A percentile compares a stretch with the other conserved stretches of the same genome.
Conservation (phyloP, 2,329 filamentous ascomycete species). For the Davidsoniella eucalypti region DNA sequence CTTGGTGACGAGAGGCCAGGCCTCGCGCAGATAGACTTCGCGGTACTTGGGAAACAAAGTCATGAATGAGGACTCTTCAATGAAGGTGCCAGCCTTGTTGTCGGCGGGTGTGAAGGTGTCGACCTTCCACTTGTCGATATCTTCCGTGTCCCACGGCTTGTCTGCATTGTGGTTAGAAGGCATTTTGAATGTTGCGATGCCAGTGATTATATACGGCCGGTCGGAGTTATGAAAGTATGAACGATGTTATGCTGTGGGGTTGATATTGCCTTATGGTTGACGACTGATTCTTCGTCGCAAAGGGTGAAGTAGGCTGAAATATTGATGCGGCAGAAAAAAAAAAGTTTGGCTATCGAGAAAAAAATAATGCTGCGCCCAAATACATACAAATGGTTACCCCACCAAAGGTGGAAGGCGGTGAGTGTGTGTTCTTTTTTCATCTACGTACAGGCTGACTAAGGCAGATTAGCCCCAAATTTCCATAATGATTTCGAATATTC, state of each 20-base stretch:
- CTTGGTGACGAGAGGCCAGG: constrained; percentile 82
- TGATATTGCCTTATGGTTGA: background rate
- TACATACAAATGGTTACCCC: background rate
- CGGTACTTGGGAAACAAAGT: constrained; percentile 91
- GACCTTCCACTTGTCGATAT: constrained; percentile 94
- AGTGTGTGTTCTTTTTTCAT: background rate
- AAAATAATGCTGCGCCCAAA: constrained; percentile 1
- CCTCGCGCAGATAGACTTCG: constrained; percentile 81
- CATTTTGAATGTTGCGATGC: constrained; percentile 31
- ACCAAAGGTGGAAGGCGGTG: constrained; percentile 9
- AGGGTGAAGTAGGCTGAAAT: constrained; percentile 3
- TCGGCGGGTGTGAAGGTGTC: constrained; percentile 74
- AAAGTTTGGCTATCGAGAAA: constrained; percentile 8
- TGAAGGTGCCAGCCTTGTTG: constrained; percentile 71
- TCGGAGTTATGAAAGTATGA: background rate
- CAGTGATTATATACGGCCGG: background rate
- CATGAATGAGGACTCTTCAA: constrained; percentile 81
- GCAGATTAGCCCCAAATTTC: constrained; percentile 8
- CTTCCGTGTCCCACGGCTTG: constrained; percentile 91
- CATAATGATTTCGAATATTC: background rate
- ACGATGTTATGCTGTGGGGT: background rate
- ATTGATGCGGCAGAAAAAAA: constrained; percentile 13
- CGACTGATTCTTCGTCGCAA: background rate
- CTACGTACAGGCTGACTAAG: constrained; percentile 7
- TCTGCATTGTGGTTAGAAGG: constrained; percentile 79